A percentile compares a stretch with the other conserved stretches of the same genome.
phyloP scores from a whole-genome alignment of 192 early-diverging fungal genomes.

The Irineochytrium annulatum region DNA sequence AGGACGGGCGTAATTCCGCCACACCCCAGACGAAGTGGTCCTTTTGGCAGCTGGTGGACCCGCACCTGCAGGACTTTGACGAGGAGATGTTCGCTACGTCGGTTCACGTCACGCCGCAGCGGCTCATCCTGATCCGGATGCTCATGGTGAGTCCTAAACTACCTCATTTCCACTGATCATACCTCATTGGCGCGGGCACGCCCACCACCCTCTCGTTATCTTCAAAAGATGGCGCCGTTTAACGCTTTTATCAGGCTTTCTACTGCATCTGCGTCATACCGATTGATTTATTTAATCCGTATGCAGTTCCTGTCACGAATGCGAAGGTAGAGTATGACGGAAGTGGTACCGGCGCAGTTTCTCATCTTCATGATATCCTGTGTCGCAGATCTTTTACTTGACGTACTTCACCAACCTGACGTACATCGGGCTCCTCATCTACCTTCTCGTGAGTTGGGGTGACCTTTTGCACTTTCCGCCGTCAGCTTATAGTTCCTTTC shows the following conservation, averaged over 20 bases:
- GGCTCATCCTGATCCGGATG: background rate
- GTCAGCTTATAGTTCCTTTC: background rate
- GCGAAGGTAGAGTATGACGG: background rate
- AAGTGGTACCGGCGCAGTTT: background rate
- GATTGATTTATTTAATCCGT: too few species aligned
- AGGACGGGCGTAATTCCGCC: too few species aligned
- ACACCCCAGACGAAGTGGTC: too few species aligned
- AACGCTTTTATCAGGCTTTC: too few species aligned
- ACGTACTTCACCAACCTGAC: constrained; percentile 3
- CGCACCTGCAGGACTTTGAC: background rate
- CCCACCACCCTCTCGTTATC: too few species aligned
- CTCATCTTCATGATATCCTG: too few species aligned
- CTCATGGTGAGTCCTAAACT: too few species aligned
- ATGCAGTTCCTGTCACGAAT: background rate
- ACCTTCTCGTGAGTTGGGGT: constrained; percentile 7
- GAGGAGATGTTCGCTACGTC: background rate
- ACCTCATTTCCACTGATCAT: too few species aligned
- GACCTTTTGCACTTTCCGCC: too few species aligned
- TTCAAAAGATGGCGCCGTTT: too few species aligned
- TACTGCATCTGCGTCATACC: background rate
- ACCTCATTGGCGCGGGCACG: too few species aligned
- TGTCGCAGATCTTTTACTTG: background rate
- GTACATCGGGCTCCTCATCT: constrained; percentile 10
- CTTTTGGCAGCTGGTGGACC: too few species aligned
- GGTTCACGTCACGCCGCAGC: background rate